Evolutionary conservation across 2,329 filamentous ascomycete species (phyloP), one percentile per base, ranked within the genome.

Genomic region (Penicillium aurantiogriseum): DNA sequence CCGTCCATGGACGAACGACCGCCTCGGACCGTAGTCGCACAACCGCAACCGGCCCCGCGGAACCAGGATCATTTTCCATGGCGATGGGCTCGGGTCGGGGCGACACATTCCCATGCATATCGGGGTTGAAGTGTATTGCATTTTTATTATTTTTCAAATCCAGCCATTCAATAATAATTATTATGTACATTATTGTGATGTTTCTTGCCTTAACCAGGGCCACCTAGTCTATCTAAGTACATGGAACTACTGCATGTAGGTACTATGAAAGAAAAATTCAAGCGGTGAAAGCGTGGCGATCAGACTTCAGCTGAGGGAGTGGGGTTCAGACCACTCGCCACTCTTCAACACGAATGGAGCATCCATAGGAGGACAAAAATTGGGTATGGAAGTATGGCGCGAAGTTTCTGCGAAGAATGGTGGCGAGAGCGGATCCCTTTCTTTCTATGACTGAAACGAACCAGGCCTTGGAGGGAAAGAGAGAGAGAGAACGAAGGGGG

Each of bases 11-110:
- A 51, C 56, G 55, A 68, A 63, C 64, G 60, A 65, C 62, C 69
- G 68, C 69, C 66, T 70, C 70, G 69, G 69, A 67, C 69, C 69
- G 68, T 71, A 64, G 65, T 68, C 63, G 65, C 66, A 68, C 67
- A 67, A 64, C 66, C 63, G 67, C 64, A 64, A 66, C 65, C 65
- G 64, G 64, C 61, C 65, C 63, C 64, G 64, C 63, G 59, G 61
- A 61, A 65, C 66, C 58, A 69, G 58, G 58, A 60, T 65, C 52
- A 47, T 59, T 50, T 59, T 56, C 64, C 64, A 66, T 63, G 64
- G 64, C 56, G 59, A 66, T 67, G 63, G 64, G 63, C 54, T 57
- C 64, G 64, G 64, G 57, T 63, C 64, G 64, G 64, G 63, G 56
- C 63, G 63, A 64, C 39, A 55, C 46, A 43, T 23, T 51, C 17